These are phyloP conservation scores for Clarkia xantiana DNA, from an alignment of 345 rosid genomes.

Conservation along the genomic window DNA sequence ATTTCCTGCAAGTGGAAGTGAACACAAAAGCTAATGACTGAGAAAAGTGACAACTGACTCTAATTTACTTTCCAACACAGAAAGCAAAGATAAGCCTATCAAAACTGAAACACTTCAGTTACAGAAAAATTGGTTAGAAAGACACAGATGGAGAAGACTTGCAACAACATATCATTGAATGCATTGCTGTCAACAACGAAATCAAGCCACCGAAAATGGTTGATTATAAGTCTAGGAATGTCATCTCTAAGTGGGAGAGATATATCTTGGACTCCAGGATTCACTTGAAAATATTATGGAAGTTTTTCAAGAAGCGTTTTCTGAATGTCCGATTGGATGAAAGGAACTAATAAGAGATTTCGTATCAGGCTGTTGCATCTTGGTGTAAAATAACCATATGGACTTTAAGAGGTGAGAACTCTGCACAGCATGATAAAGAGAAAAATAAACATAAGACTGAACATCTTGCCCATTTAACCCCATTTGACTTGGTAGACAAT, in stretches of 20 bases:
- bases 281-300: constrained; percentile 45
- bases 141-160: constrained; percentile 52
- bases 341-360: constrained; percentile 49
- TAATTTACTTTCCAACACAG: too few relatives aligned
- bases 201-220: constrained; percentile 73
- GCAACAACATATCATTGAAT: constrained; percentile 53
- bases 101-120: too few relatives aligned
- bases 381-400: constrained; percentile 9
- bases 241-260: constrained; percentile 42
- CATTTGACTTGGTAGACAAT: background rate
- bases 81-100: too few relatives aligned
- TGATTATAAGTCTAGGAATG: constrained; percentile 54
- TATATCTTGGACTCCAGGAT: constrained; percentile 14
- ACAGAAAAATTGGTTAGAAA: too few relatives aligned
- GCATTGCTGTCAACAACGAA: constrained; percentile 38
- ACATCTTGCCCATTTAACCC: background rate
- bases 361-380: constrained; percentile 44
- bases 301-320: constrained; percentile 59
- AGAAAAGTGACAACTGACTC: too few relatives aligned
- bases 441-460: background rate
- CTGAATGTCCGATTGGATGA: constrained; percentile 52
- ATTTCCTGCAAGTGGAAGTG: too few relatives aligned
- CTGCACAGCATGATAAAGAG: constrained; percentile 13
- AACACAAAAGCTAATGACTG: too few relatives aligned
- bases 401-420: constrained; percentile 30